Percentiles rank a stretch among this genome's conserved stretches.
Conservation (phyloP, 345 rosid genomes). For the Populus alba region DNA sequence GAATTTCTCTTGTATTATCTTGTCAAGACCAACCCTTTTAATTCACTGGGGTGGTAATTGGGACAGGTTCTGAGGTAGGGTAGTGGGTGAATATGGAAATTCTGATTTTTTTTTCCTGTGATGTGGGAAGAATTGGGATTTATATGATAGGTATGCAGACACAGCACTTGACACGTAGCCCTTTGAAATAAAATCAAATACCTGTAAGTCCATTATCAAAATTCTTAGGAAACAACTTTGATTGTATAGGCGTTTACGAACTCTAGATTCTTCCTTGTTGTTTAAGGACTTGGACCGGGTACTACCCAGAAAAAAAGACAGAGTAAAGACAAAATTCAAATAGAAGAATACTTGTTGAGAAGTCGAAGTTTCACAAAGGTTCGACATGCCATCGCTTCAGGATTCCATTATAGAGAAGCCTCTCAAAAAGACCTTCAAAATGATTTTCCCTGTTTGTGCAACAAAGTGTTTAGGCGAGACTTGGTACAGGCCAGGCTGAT, state of each 20-base stretch:
- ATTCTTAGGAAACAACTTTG: neutral
- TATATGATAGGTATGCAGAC: neutral
- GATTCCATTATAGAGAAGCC: neutral
- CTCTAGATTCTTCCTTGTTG: neutral
- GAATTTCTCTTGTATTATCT: too few relatives aligned
- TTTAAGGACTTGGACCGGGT: neutral
- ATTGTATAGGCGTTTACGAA: neutral
- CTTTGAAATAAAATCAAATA: neutral
- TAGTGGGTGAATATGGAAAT: neutral
- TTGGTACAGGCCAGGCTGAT: neutral
- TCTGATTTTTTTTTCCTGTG: neutral
- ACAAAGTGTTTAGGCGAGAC: neutral
- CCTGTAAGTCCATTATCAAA: neutral
- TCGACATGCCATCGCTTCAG: neutral
- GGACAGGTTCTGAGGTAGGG: neutral
- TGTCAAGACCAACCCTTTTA: neutral
- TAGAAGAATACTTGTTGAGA: neutral
- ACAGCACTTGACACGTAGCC: neutral
- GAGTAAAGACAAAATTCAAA: neutral
- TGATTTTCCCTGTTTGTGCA: neutral
- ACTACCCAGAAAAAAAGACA: neutral
- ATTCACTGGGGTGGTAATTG: neutral
- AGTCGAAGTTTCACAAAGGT: neutral
- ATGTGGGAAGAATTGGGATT: neutral
- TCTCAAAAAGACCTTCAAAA: neutral